Conservation (phyloP, 1,284 basidiomycete genomes). For the Heterobasidion parviporum region DNA sequence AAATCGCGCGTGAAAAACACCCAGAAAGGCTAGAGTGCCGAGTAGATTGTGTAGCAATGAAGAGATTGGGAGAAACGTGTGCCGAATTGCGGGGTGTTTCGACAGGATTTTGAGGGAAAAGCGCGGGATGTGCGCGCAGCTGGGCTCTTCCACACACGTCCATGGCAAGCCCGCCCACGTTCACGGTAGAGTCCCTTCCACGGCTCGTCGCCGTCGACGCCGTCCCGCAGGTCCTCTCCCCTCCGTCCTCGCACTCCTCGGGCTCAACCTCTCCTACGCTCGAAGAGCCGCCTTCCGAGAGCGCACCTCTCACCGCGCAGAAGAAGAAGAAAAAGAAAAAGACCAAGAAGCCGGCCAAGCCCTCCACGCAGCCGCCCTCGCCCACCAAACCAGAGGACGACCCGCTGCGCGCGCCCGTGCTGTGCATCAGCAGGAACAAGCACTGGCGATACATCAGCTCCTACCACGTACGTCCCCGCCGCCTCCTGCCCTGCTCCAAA, state of each 20-base stretch:
- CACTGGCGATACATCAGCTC: conserved; percentile 85
- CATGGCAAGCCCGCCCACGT: neutral
- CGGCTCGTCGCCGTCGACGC: neutral
- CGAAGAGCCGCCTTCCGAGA: neutral
- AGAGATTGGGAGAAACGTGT: no score
- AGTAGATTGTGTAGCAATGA: no score
- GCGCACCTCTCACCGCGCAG: neutral
- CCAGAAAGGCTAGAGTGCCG: no score
- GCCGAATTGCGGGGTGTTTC: no score
- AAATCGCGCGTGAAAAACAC: no score
- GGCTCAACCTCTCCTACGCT: neutral
- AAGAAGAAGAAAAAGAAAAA: conserved; percentile 49
- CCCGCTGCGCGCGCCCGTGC: conserved; percentile 39
- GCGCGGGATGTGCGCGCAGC: no score
- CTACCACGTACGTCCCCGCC: conserved; percentile 55
- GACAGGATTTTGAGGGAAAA: no score
- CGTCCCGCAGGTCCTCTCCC: neutral
- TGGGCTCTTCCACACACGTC: no score
- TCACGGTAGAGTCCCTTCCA: neutral
- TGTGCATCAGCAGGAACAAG: conserved; percentile 80
- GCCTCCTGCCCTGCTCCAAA: no score
- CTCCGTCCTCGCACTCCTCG: neutral
- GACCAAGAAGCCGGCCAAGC: conserved; percentile 65
- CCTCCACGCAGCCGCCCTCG: conserved; percentile 26
- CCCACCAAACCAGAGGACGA: conserved; percentile 22